Evolutionary conservation across 805 yeast genomes (phyloP).

Genomic region (Hanseniaspora meyeri): DNA sequence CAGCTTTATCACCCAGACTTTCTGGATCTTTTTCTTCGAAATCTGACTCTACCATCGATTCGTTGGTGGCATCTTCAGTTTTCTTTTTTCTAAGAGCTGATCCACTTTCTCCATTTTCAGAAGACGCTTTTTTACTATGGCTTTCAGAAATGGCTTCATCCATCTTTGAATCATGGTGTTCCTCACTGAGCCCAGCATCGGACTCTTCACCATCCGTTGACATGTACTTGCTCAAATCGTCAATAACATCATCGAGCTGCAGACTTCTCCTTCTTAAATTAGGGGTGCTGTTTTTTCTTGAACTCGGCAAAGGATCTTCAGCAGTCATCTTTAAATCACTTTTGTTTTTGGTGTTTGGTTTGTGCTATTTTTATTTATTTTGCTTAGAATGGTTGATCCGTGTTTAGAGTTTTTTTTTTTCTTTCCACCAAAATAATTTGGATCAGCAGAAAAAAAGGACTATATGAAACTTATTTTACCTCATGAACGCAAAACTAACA

Average conservation of each 20-base stretch:
- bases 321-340: background rate
- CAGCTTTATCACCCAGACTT: constrained; percentile 13
- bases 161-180: background rate
- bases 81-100: no score
- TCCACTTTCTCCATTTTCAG: background rate
- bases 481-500: no score
- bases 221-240: background rate
- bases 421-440: no score
- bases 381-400: no score
- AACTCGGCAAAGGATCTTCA: background rate
- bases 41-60: no score
- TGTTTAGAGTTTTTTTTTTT: no score
- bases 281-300: background rate
- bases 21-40: background rate
- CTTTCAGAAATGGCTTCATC: background rate
- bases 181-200: background rate
- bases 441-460: no score
- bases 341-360: no score
- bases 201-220: background rate
- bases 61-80: no score
- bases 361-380: no score
- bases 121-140: background rate
- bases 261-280: background rate
- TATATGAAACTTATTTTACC: no score
- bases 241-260: background rate